A percentile compares a stretch with the other conserved stretches of the same genome.
Conservation (phyloP, 176 grass and related monocot genomes). For the Musa acuminata region DNA sequence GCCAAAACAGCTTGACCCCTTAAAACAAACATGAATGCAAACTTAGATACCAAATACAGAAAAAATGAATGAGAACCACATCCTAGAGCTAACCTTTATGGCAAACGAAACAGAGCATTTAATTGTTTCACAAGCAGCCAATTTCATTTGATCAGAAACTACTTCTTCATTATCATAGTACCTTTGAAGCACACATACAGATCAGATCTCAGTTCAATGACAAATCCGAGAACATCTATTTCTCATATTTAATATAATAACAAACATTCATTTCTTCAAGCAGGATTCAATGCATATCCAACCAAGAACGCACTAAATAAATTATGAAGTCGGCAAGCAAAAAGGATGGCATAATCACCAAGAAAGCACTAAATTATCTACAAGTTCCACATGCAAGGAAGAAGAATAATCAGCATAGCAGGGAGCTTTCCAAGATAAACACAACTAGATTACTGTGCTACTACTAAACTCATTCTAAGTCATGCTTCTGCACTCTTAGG, state of each 20-base stretch:
- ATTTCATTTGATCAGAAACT: background rate
- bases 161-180: background rate
- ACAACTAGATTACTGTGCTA: background rate
- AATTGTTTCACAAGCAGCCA: no score
- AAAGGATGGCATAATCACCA: background rate
- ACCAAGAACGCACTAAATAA: background rate
- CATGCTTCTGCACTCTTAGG: no score
- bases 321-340: background rate
- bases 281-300: background rate
- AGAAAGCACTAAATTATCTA: background rate
- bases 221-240: background rate
- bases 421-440: background rate
- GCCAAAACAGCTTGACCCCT: background rate
- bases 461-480: background rate
- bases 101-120: background rate
- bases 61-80: background rate
- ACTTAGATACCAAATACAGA: background rate
- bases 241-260: background rate
- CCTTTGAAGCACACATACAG: background rate
- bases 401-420: background rate
- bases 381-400: background rate
- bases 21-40: background rate
- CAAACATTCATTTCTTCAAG: background rate
- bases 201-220: background rate
- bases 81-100: background rate